A percentile compares a stretch with the other conserved stretches of the same genome.
Conservation (phyloP, 2,329 filamentous ascomycete genomes). For the Grosmannia serpens region DNA sequence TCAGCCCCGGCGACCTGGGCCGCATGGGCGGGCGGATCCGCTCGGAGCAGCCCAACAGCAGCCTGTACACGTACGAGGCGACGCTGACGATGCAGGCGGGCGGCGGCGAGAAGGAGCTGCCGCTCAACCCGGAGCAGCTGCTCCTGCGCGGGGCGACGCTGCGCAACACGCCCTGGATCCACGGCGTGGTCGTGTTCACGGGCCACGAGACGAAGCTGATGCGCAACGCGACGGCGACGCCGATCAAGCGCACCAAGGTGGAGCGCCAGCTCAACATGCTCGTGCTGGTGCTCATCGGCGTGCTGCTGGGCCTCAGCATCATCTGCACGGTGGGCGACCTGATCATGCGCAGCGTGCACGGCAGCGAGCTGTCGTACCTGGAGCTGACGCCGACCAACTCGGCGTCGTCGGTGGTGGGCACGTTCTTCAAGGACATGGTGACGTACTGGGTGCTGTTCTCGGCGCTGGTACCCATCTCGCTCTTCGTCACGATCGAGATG, state of each 20-base stretch:
- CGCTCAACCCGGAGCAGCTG: constrained; percentile 84
- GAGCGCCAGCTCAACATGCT: constrained; percentile 89
- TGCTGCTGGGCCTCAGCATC: constrained; percentile 74
- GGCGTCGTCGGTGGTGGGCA: constrained; percentile 47
- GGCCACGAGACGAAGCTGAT: constrained; percentile 98
- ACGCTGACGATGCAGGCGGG: constrained; percentile 84
- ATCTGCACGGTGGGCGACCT: constrained; percentile 88
- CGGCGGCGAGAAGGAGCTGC: constrained; percentile 84
- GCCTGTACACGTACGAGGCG: constrained; percentile 94
- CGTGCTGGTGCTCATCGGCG: constrained; percentile 78
- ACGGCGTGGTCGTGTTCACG: constrained; percentile 92
- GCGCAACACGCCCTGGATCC: constrained; percentile 93
- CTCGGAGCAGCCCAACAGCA: constrained; percentile 97
- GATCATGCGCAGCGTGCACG: constrained; percentile 57
- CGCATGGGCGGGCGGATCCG: constrained; percentile 75
- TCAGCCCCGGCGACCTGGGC: constrained; percentile 77
- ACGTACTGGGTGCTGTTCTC: constrained; percentile 99
- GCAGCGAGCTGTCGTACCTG: constrained; percentile 59
- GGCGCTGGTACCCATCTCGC: constrained; percentile 88
- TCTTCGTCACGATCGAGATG: constrained; percentile 94
- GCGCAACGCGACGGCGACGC: constrained; percentile 93
- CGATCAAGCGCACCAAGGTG: constrained; percentile 95
- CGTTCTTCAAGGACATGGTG: constrained; percentile 88
- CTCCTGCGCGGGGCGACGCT: constrained; percentile 86
- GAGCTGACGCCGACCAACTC: constrained; percentile 49